Conservation (phyloP, 164 flowering plant genomes). For the Dillenia turbinata region DNA sequence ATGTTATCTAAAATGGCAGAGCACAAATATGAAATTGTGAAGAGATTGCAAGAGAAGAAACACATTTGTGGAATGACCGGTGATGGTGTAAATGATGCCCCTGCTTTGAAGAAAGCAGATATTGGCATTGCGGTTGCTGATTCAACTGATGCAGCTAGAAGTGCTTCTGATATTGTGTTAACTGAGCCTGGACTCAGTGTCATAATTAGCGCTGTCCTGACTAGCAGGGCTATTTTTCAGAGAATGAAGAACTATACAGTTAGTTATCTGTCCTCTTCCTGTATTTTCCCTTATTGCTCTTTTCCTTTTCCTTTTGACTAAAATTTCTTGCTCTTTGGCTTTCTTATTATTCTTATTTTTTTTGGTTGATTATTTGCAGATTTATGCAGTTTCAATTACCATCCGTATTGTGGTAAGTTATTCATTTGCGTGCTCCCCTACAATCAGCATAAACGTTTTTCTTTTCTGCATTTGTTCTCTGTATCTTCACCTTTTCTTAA, state of each 20-base stretch:
- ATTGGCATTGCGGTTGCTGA: constrained; percentile 83
- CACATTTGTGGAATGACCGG: constrained; percentile 88
- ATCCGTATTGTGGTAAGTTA: constrained; percentile 82
- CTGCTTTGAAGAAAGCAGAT: constrained; percentile 75
- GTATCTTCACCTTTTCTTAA: not conserved
- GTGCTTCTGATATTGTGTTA: constrained; percentile 96
- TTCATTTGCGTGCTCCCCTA: no score
- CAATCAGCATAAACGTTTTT: no score
- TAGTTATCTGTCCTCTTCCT: constrained; percentile 11
- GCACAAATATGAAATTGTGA: constrained; percentile 80
- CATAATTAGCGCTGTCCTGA: constrained; percentile 91
- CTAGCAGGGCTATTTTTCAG: constrained; percentile 97
- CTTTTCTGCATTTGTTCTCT: not conserved
- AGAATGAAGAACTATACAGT: constrained; percentile 99
- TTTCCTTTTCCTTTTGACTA: not conserved
- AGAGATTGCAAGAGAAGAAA: constrained; percentile 71
- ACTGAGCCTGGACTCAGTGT: constrained; percentile 98
- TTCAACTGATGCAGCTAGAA: constrained; percentile 94
- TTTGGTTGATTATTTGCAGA: constrained; percentile 33
- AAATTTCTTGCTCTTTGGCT: not conserved
- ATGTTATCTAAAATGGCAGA: constrained; percentile 20
- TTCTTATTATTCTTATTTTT: no score
- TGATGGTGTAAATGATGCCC: constrained; percentile 82
- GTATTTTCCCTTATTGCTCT: not conserved
- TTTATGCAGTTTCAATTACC: constrained; percentile 93